phyloP scores from a whole-genome alignment of 139 green algal species.

The Chlorella sp. region DNA sequence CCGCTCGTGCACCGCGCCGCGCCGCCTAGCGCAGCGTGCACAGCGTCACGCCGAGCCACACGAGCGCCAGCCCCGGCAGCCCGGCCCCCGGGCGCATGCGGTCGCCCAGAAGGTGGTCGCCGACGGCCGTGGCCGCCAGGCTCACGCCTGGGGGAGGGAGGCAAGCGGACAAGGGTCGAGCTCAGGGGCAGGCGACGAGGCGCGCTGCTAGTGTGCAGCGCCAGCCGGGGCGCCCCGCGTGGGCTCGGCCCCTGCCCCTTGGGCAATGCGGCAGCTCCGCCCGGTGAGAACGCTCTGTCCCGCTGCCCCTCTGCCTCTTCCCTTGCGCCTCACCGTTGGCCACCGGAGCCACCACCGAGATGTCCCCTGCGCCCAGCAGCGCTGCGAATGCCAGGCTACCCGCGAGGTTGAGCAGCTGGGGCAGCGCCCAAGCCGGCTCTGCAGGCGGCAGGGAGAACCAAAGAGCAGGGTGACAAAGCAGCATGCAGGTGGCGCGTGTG shows the following conservation, averaged over 20 bases:
- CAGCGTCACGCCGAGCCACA: conserved; percentile 63
- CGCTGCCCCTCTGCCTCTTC: no score
- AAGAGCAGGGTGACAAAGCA: no score
- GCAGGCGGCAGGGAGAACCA: no score
- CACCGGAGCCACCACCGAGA: conserved; percentile 60
- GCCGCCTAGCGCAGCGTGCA: conserved; percentile 38
- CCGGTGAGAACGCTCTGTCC: no score
- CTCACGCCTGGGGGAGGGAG: conserved; percentile 14
- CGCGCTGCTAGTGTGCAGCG: no score
- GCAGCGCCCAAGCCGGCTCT: conserved; percentile 38
- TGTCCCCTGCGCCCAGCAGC: conserved; percentile 37
- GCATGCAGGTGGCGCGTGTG: no score
- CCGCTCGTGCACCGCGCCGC: no score
- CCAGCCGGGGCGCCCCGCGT: no score
- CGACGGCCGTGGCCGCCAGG: conserved; percentile 62
- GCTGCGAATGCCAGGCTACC: conserved; percentile 58
- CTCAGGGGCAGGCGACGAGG: no score
- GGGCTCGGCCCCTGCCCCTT: no score
- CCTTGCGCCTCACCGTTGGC: conserved; percentile 61
- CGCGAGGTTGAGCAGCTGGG: conserved; percentile 52
- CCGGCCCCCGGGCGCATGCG: conserved; percentile 32
- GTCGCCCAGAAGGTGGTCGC: conserved; percentile 68
- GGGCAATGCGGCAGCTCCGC: no score
- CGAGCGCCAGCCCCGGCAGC: conserved; percentile 47
- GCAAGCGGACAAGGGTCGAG: no score